A percentile compares a stretch with the other conserved stretches of the same genome.
These are phyloP conservation scores for Eutypa lata DNA, from an alignment of 2,329 filamentous ascomycete species.

Conservation along the genomic window DNA sequence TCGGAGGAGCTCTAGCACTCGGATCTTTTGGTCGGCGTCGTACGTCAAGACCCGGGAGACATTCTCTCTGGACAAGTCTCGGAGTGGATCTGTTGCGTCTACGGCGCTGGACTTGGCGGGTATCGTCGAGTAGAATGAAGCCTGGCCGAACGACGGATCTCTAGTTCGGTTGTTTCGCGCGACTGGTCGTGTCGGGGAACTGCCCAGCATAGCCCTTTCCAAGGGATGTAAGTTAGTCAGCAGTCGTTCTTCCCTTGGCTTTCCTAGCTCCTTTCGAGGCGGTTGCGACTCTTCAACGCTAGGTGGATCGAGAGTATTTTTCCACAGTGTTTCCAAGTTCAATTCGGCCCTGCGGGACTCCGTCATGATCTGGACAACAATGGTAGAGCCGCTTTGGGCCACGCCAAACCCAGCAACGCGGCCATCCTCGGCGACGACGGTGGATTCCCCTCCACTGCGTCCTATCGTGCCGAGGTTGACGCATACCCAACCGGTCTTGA, in stretches of 20 bases:
- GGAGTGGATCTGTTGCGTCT: not conserved
- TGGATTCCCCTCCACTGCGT: conserved; percentile 44
- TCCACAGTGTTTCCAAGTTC: conserved; percentile 53
- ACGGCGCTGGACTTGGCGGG: not conserved
- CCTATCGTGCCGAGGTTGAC: conserved; percentile 78
- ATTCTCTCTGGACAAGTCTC: conserved; percentile 9
- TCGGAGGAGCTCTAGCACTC: conserved; percentile 22
- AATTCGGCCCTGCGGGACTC: conserved; percentile 51
- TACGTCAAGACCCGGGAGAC: conserved; percentile 16
- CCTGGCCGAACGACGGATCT: conserved; percentile 11
- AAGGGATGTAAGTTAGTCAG: conserved; percentile 9
- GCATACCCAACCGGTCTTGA: conserved; percentile 93
- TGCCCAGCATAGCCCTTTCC: conserved; percentile 13
- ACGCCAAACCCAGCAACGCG: conserved; percentile 76
- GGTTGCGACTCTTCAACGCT: conserved; percentile 1
- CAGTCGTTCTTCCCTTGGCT: conserved; percentile 11
- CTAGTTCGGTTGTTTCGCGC: conserved; percentile 4
- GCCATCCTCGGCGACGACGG: conserved; percentile 45
- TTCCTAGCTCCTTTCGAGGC: conserved; percentile 2
- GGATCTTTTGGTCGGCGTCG: conserved; percentile 21
- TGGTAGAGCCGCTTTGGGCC: conserved; percentile 43
- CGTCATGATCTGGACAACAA: conserved; percentile 58
- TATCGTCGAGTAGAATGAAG: conserved; percentile 19
- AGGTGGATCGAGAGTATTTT: conserved; percentile 23
- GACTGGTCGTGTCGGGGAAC: conserved; percentile 4